Evolutionary conservation across 2,329 filamentous ascomycete species (phyloP).

Genomic region (Pseudovirgaria hyperparasitica): DNA sequence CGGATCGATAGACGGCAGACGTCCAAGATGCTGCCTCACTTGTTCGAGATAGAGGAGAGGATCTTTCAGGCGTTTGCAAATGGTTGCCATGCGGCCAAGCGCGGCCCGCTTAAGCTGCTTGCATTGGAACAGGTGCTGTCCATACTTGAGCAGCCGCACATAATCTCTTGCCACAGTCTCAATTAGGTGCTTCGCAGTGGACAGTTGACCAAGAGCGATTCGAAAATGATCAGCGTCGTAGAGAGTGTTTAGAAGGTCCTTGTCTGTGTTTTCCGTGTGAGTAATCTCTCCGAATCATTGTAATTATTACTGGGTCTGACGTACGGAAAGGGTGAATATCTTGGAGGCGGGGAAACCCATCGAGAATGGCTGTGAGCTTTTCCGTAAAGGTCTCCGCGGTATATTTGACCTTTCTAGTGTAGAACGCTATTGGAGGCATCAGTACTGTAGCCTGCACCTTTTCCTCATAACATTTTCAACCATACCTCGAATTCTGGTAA

Average conservation of each 20-base stretch:
- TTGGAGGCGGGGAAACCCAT: slow-evolving; percentile 81
- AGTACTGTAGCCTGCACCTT: slow-evolving; percentile 54
- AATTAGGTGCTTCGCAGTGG: slow-evolving; percentile 90
- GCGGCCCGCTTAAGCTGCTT: slow-evolving; percentile 97
- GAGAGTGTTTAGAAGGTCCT: slow-evolving; percentile 87
- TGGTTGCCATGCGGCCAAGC: slow-evolving; percentile 94
- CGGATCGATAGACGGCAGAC: slow-evolving; percentile 95
- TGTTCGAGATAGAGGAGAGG: slow-evolving; percentile 92
- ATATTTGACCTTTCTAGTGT: slow-evolving; percentile 90
- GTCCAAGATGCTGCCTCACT: slow-evolving; percentile 89
- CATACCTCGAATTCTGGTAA: slow-evolving; percentile 89
- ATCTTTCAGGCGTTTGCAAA: slow-evolving; percentile 89
- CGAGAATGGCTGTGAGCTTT: slow-evolving; percentile 80
- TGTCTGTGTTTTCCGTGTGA: slow-evolving; percentile 40
- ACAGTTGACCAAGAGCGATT: slow-evolving; percentile 90
- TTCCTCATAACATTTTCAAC: too few species aligned
- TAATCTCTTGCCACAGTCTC: slow-evolving; percentile 96
- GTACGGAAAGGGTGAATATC: slow-evolving; percentile 97
- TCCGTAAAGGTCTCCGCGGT: slow-evolving; percentile 94
- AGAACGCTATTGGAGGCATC: neutral
- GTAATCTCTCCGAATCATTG: slow-evolving; percentile 16
- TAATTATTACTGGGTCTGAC: too few species aligned
- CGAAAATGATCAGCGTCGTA: slow-evolving; percentile 91
- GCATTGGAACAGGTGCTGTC: slow-evolving; percentile 93
- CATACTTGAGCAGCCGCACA: slow-evolving; percentile 90